Evolutionary conservation across 2,329 filamentous ascomycete species (phyloP).

Genomic region (Microdochium paspali): DNA sequence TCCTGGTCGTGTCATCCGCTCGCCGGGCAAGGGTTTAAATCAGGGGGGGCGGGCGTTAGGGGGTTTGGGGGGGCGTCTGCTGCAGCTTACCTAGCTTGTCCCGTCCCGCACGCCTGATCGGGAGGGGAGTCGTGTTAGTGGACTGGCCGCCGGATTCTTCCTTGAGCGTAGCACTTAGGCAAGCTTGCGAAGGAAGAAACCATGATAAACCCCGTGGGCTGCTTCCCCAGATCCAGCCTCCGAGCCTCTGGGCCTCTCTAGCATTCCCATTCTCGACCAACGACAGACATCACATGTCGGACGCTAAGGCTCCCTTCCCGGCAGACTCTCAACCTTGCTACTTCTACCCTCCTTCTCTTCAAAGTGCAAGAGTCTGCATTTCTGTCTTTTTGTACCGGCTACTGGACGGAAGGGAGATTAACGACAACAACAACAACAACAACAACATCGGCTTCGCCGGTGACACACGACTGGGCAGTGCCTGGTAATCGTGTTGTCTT

Average conservation of each 20-base stretch:
- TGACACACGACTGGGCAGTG: no score
- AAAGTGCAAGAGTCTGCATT: no score
- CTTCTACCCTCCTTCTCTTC: neutral
- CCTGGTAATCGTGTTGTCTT: no score
- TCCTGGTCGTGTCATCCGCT: constrained; percentile 1
- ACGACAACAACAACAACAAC: no score
- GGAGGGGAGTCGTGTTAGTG: neutral
- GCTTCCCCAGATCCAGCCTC: neutral
- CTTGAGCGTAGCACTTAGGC: neutral
- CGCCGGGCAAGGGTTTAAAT: neutral
- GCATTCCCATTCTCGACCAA: constrained; percentile 9
- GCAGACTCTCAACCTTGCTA: neutral
- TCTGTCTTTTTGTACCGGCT: no score
- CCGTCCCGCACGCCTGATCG: neutral
- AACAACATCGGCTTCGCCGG: no score
- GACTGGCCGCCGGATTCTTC: neutral
- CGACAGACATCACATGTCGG: neutral
- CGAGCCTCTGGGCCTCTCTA: constrained; percentile 4
- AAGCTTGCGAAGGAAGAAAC: neutral
- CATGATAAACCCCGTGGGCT: constrained; percentile 1
- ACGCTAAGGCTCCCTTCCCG: neutral
- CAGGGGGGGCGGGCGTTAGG: neutral
- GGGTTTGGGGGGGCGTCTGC: neutral
- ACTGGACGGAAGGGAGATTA: no score
- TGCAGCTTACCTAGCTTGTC: neutral